A percentile compares a stretch with the other conserved stretches of the same genome.
Evolutionary conservation across 2,329 filamentous ascomycete species (phyloP).

Genomic region (Sclerotinia glacialis): DNA sequence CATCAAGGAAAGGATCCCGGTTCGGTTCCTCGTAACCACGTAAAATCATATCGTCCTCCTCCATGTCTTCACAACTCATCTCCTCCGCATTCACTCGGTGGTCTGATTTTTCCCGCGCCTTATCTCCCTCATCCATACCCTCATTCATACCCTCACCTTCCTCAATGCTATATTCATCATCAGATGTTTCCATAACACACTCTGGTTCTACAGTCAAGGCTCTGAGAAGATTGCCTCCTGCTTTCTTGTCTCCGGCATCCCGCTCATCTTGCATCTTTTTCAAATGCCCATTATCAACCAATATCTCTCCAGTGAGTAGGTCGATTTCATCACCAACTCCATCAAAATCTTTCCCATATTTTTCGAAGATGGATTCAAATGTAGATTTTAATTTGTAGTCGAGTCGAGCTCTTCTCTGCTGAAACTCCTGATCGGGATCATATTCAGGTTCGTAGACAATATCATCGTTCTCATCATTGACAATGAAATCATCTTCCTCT

Average conservation of each 20-base stretch:
- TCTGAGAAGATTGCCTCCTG: conserved; percentile 27
- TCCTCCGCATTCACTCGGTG: conserved; percentile 29
- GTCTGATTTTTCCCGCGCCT: conserved; percentile 31
- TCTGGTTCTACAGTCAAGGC: conserved; percentile 39
- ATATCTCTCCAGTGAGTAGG: conserved; percentile 71
- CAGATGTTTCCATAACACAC: conserved; percentile 27
- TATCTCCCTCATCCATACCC: conserved; percentile 23
- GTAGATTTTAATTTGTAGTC: conserved; percentile 73
- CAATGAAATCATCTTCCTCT: conserved; percentile 23
- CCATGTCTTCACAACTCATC: conserved; percentile 33
- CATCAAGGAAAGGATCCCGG: conserved; percentile 12
- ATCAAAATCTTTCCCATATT: conserved; percentile 80
- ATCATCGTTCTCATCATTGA: conserved; percentile 25
- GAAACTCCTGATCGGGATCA: conserved; percentile 56
- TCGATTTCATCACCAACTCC: conserved; percentile 89
- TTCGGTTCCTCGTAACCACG: conserved; percentile 35
- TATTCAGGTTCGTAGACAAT: conserved; percentile 38
- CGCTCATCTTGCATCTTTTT: conserved; percentile 58
- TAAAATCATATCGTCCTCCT: conserved; percentile 39
- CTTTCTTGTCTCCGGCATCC: conserved; percentile 43
- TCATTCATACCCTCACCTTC: conserved; percentile 31
- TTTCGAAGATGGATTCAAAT: conserved; percentile 85
- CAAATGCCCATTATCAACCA: conserved; percentile 91
- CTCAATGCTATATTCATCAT: conserved; percentile 35
- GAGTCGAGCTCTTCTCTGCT: conserved; percentile 62